Percentiles rank a stretch among this genome's conserved stretches.
Conservation (phyloP, 495 filamentous ascomycete species). For the Neurospora sublineolata region DNA sequence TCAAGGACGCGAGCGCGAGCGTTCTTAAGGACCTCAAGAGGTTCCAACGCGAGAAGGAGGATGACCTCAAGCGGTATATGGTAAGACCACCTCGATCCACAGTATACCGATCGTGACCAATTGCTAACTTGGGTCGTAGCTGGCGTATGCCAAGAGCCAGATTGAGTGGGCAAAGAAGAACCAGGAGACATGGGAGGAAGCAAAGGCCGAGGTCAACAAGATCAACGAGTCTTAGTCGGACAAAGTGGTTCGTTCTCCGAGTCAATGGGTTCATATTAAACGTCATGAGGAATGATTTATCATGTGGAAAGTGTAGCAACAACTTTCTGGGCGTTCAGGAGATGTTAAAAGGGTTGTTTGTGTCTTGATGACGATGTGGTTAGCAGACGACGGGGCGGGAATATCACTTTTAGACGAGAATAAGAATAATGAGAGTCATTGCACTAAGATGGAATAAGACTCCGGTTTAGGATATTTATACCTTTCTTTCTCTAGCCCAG, state of each 20-base stretch:
- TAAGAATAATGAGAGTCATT: neutral
- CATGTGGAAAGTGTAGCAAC: neutral
- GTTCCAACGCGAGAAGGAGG: slow-evolving; percentile 90
- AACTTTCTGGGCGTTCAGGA: neutral
- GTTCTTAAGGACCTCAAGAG: slow-evolving; percentile 80
- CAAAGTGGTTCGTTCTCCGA: neutral
- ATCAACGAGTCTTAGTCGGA: slow-evolving; percentile 45
- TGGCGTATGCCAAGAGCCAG: slow-evolving; percentile 87
- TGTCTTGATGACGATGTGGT: neutral
- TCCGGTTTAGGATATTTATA: neutral
- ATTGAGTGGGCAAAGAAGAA: slow-evolving; percentile 98
- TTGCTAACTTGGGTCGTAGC: slow-evolving; percentile 37
- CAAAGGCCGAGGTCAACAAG: slow-evolving; percentile 83
- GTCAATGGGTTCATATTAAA: neutral
- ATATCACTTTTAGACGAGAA: neutral
- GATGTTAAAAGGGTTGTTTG: neutral
- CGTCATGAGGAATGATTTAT: neutral
- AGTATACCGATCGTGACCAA: neutral
- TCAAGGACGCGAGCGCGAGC: slow-evolving; percentile 76
- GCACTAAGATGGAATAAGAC: neutral
- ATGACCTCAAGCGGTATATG: slow-evolving; percentile 89
- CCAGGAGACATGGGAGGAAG: slow-evolving; percentile 91
- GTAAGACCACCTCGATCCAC: slow-evolving; percentile 39
- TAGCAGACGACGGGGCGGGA: neutral
- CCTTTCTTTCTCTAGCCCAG: neutral